Evolutionary conservation across 495 filamentous ascomycete genomes (phyloP).

Genomic region (Acidomyces sp.): DNA sequence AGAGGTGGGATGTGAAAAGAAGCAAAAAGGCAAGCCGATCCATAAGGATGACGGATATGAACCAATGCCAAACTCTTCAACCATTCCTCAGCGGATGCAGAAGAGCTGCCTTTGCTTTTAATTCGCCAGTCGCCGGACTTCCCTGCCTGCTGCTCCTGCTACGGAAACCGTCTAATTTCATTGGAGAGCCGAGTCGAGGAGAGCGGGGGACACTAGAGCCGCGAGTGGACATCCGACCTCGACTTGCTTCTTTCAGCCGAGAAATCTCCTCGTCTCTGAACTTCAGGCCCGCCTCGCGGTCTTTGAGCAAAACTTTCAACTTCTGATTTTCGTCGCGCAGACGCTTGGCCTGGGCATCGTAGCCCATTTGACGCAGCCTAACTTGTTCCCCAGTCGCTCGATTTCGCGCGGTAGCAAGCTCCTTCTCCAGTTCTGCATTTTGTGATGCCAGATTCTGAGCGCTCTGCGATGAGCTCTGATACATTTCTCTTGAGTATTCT

Average conservation of each 20-base stretch:
- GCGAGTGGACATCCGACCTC: constrained; percentile 18
- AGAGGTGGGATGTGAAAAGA: too few relatives aligned
- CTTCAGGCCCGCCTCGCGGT: constrained; percentile 16
- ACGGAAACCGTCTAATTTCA: constrained; percentile 6
- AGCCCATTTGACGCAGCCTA: constrained; percentile 11
- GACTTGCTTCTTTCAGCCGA: constrained; percentile 12
- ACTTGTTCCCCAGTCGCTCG: constrained; percentile 10
- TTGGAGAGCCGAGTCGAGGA: constrained; percentile 14
- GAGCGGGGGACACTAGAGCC: constrained; percentile 18
- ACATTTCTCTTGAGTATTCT: constrained; percentile 17
- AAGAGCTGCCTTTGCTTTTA: constrained; percentile 1
- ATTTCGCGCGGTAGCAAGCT: constrained; percentile 4
- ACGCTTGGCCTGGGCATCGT: constrained; percentile 8
- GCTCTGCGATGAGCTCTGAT: constrained; percentile 15
- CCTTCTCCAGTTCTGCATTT: constrained; percentile 4
- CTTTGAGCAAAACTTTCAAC: constrained; percentile 10
- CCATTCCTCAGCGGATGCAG: constrained; percentile 17
- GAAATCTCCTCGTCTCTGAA: constrained; percentile 20
- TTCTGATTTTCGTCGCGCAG: constrained; percentile 13
- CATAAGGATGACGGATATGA: too few relatives aligned
- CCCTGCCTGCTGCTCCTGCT: constrained; percentile 12
- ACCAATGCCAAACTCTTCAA: not conserved
- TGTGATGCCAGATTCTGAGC: constrained; percentile 7
- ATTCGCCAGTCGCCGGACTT: constrained; percentile 10
- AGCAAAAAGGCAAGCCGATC: too few relatives aligned